Conservation (phyloP, 306 rosid species). For the Quercus ilex region DNA sequence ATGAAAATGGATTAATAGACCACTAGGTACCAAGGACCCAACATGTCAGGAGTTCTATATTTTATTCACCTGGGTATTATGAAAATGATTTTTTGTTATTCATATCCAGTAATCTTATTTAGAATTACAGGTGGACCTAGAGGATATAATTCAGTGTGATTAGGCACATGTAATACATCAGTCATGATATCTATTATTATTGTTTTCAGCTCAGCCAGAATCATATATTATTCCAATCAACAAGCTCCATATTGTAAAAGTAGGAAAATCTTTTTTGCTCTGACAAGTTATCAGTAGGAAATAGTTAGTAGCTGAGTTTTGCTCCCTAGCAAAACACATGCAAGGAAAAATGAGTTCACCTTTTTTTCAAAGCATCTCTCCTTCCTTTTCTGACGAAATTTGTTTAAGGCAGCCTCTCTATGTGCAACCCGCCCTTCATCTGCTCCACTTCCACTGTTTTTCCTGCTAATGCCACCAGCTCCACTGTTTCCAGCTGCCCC, state of each 20-base stretch:
- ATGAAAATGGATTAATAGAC: slow-evolving; percentile 6
- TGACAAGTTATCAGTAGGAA: neutral
- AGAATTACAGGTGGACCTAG: slow-evolving; percentile 8
- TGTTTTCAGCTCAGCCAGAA: neutral
- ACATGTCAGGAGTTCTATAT: neutral
- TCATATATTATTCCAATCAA: neutral
- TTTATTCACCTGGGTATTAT: neutral
- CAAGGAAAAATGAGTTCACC: slow-evolving; percentile 23
- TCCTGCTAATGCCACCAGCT: slow-evolving; percentile 26
- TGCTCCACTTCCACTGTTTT: slow-evolving; percentile 30
- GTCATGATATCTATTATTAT: neutral
- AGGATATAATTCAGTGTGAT: neutral
- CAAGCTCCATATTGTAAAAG: neutral
- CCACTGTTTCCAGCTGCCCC: slow-evolving; percentile 33
- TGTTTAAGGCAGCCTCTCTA: slow-evolving; percentile 40
- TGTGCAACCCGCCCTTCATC: slow-evolving; percentile 47
- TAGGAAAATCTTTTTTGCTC: neutral
- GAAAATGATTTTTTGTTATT: neutral
- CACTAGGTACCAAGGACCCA: neutral
- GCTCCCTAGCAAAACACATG: neutral
- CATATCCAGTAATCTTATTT: neutral
- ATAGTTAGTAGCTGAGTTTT: neutral
- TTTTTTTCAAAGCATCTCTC: slow-evolving; percentile 52
- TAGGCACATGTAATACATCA: neutral
- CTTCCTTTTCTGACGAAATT: slow-evolving; percentile 46